Evolutionary conservation across 805 yeast species (phyloP), one percentile per base, ranked within the genome.

Genomic region (Ogataea nonfermentans): DNA sequence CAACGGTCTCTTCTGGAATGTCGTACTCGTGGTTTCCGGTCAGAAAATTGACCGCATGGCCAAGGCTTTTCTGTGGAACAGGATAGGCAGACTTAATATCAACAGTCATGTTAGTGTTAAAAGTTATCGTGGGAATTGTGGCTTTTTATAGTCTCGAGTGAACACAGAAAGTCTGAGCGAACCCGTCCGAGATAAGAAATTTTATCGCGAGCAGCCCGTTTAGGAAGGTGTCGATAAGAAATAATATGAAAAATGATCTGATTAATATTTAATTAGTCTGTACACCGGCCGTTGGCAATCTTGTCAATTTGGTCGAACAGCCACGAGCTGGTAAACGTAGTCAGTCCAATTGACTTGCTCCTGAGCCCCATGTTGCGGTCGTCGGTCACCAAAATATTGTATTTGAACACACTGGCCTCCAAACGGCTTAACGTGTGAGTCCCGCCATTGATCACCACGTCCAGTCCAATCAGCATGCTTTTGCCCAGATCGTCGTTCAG

Each of bases 321-420:
- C 85, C 85, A 80, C 43, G 71, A 68, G 44, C 83, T 76, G 37
- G 76, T 78, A 56, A 70, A 76, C 31, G 77, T 71, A 6, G 73
- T 64, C 27, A 78, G 66, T 1, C 78, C 79, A n/a, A 73, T 65
- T 3, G 76, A 64, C 51, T 77, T 74, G 2, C 87, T 81, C 47
- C 85, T 74, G 28, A 79, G 59, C 46, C 84, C 67, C 85, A 84
- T 79, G 47, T 79, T 82, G 40, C 79, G 65, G 56, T 85, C 91
- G 60, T 84, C 91, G 2, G 90, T 81, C 25, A 84, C 75, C 35
- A 84, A 61, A 19, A 81, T 70, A 46, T 84, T 78, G 56, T 78
- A 78, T 33, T 71, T 65, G 56, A 79, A 77, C 19, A 58, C 55
- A 36, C 61, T 60, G 11, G 79, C 70, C 26, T 67, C 62, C n/a